Evolutionary conservation across 495 filamentous ascomycete species (phyloP), one percentile per base, ranked within the genome.

Genomic region (Trichocladium antarcticum): DNA sequence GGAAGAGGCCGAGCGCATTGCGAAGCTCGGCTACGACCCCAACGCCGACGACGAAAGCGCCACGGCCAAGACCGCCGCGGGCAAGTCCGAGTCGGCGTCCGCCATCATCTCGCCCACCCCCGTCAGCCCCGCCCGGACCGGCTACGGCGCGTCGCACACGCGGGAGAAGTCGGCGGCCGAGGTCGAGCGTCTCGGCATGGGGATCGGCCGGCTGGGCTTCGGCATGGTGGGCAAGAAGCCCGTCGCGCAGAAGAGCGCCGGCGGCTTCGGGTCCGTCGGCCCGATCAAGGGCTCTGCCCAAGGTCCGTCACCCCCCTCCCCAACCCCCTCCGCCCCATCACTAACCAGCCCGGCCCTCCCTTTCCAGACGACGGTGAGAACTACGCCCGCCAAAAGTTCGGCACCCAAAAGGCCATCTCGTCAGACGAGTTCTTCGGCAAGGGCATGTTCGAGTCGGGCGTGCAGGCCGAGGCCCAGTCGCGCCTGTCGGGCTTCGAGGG

Each of bases 351-450:
- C 24, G 4, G 8, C 24, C 8, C 24, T 27, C 24, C 24, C 24
- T 8, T 3, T 27, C 4, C 54, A 82, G 84, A 81, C 46, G 82
- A 90, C 29, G 76, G 75, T 6, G 80, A 90, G 57, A 73, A 71
- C 53, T 89, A 82, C 58, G 85, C 87, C 3, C 81, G 85, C 49
- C 62, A 63, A 74, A 57, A 89, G 61, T 98, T 98, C 55, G 92
- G 89, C 47, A 67, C 63, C 44, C 92, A 98, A 68, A 97, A 95
- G 73, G 85, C 84, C 63, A 98, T 98, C 56, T 95, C 89, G 1
- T 95, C 87, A 3, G 92, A 98, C 67, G 92, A 98, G 58, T 96
- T 95, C 72, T 98, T 98, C 63, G 88, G 89, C 49, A 90, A 89
- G 57, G 85, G 87, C 21, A 68, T 75, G 42, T 97, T 83, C 61